These are phyloP conservation scores for Pugionium dolabratum DNA, from an alignment of 345 rosid species.

Conservation along the genomic window DNA sequence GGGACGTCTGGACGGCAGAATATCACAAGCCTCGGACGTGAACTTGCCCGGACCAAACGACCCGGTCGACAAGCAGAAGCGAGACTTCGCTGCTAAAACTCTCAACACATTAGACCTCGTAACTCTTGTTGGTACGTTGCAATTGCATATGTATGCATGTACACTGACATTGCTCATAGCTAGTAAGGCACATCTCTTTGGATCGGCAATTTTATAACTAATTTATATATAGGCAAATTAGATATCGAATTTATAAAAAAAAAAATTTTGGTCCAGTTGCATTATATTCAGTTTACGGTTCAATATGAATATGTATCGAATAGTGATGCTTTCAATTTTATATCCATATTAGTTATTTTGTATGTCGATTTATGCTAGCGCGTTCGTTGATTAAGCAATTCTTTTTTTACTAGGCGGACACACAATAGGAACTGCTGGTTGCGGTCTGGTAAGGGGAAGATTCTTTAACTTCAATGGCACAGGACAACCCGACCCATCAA, in stretches of 20 bases:
- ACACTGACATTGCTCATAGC: no score
- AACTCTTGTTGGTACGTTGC: slow-evolving; percentile 48
- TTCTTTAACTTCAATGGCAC: slow-evolving; percentile 45
- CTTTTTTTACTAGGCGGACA: slow-evolving; percentile 45
- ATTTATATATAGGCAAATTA: no score
- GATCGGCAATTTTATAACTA: no score
- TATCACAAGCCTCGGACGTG: slow-evolving; percentile 42
- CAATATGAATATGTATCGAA: no score
- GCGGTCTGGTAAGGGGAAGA: slow-evolving; percentile 42
- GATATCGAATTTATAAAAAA: no score
- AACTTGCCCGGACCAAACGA: slow-evolving; percentile 44
- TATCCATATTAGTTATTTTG: no score
- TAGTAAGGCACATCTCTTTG: no score
- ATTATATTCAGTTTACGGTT: no score
- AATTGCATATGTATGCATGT: background rate
- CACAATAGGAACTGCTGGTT: slow-evolving; percentile 53
- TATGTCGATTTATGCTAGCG: no score
- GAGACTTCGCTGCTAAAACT: slow-evolving; percentile 39
- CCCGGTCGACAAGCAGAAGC: slow-evolving; percentile 39
- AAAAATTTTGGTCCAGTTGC: no score
- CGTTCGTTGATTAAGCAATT: no score
- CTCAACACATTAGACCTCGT: slow-evolving; percentile 52
- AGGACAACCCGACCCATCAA: slow-evolving; percentile 40
- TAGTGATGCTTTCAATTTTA: no score
- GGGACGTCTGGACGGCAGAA: slow-evolving; percentile 42